Evolutionary conservation across 495 filamentous ascomycete genomes (phyloP), one percentile per base, ranked within the genome.

Genomic region (Xanthoparmelia taractica): DNA sequence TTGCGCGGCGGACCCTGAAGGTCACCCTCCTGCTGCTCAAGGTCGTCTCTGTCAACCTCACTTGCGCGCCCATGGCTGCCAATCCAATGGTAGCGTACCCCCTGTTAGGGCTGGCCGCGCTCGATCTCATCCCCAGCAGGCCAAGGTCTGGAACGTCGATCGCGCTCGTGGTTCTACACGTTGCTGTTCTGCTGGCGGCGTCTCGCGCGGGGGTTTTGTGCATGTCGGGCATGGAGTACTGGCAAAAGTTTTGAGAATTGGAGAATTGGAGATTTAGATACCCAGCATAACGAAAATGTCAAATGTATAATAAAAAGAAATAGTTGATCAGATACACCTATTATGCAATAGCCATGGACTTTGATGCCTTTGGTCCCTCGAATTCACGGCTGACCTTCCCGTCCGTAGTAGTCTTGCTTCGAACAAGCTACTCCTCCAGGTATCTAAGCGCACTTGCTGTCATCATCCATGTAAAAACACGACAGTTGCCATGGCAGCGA

Each of bases 41-140:
- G 67, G 66, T 84, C 0, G 70, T 76, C 25, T 80, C 81, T 4
- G 67, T 84, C 2, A 79, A 80, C 15, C 73, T 79, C 60, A 80
- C 84, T 8, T 91, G 88, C 72, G 76, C 76, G 18, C 87, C 88
- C 0, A 72, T 82, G n/a, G 81, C 82, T 1, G 77, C 80, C 15
- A 82, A 80, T 54, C 76, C 83, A 7, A 82, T 76, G 76, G 71
- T 88, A 33, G 74, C 78, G 36, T 90, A 87, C 67, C 82, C 85
- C 37, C 71, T 90, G 23, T 71, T 90, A 8, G 69, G 75, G 20
- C 65, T 88, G 8, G 86, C 87, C 25, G 78, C 79, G 0, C 61
- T 88, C 7, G 83, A 86, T 50, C 66, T 82, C 15, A 34, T 65
- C 7, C 59, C 61, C 15, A 48, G 17, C 8, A 45, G 33, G n/a